These are phyloP conservation scores for Bacidia gigantensis DNA, from an alignment of 495 filamentous ascomycete genomes.

Conservation along the genomic window DNA sequence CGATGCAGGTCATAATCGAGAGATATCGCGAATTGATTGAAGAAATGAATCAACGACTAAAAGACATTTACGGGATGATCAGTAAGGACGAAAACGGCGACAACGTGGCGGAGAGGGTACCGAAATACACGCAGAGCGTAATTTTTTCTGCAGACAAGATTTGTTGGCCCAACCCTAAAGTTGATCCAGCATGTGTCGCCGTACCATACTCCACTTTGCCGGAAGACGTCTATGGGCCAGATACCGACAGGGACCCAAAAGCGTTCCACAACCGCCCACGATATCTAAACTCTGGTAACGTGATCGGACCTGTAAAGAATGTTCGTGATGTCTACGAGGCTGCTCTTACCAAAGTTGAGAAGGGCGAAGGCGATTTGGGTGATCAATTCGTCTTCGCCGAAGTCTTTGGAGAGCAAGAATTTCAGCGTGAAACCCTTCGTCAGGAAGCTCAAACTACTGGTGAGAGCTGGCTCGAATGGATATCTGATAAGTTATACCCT, in stretches of 20 bases:
- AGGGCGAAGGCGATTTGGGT: slow-evolving; percentile 23
- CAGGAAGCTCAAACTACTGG: slow-evolving; percentile 21
- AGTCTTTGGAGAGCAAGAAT: slow-evolving; percentile 47
- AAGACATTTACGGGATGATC: slow-evolving; percentile 34
- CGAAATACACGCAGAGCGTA: slow-evolving; percentile 41
- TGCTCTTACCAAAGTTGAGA: slow-evolving; percentile 30
- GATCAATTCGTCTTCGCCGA: slow-evolving; percentile 41
- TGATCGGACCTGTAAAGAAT: slow-evolving; percentile 40
- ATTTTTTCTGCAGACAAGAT: slow-evolving; percentile 48
- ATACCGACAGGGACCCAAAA: slow-evolving; percentile 33
- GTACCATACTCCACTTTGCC: slow-evolving; percentile 43
- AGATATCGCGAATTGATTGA: slow-evolving; percentile 38
- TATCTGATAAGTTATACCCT: slow-evolving; percentile 30
- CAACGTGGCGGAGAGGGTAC: slow-evolving; percentile 23
- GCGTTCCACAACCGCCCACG: slow-evolving; percentile 37
- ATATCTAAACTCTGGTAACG: slow-evolving; percentile 37
- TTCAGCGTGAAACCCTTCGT: slow-evolving; percentile 37
- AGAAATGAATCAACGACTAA: slow-evolving; percentile 35
- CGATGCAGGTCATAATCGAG: slow-evolving; percentile 41
- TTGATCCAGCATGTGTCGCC: slow-evolving; percentile 38
- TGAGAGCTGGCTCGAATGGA: slow-evolving; percentile 31
- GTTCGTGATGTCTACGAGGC: slow-evolving; percentile 37
- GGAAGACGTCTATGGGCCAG: slow-evolving; percentile 41
- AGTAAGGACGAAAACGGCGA: slow-evolving; percentile 22
- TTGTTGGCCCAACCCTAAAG: slow-evolving; percentile 33